Conservation (phyloP, 352 stramenopile genomes). For the Phytopythium aichiense region DNA sequence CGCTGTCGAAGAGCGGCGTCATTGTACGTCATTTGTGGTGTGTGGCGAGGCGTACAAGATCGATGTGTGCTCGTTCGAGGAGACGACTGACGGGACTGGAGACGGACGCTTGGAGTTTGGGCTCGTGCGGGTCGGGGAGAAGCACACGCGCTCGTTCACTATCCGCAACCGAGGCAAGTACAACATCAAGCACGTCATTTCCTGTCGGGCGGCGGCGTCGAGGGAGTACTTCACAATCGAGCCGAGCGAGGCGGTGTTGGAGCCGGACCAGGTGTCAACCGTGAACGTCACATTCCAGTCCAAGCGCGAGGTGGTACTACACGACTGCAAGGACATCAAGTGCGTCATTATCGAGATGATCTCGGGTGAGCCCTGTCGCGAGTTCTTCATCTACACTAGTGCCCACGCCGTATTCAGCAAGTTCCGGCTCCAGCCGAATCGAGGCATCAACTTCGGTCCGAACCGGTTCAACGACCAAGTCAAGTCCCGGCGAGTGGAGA, state of each 20-base stretch:
- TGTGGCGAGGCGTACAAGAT: conserved; percentile 91
- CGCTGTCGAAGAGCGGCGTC: conserved; percentile 31
- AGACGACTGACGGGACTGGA: conserved; percentile 12
- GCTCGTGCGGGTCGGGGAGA: conserved; percentile 89
- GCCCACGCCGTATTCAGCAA: conserved; percentile 80
- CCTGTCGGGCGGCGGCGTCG: conserved; percentile 38
- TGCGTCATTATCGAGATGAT: conserved; percentile 91
- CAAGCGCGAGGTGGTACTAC: conserved; percentile 71
- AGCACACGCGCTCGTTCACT: conserved; percentile 68
- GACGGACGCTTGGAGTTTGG: conserved; percentile 90
- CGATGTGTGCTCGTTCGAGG: conserved; percentile 83
- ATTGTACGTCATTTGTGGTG: conserved; percentile 30
- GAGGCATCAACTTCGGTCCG: conserved; percentile 91
- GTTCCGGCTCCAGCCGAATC: conserved; percentile 84
- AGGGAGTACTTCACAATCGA: conserved; percentile 81
- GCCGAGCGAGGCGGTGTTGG: conserved; percentile 71
- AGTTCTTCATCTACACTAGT: conserved; percentile 84
- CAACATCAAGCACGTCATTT: conserved; percentile 85
- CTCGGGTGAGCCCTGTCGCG: conserved; percentile 85
- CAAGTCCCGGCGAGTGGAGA: conserved; percentile 78
- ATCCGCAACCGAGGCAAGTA: conserved; percentile 94
- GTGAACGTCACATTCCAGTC: conserved; percentile 84
- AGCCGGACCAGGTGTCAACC: conserved; percentile 54
- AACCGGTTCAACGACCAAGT: conserved; percentile 85
- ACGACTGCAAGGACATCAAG: conserved; percentile 91